These are phyloP conservation scores for Colletotrichum filicis DNA, from an alignment of 2,329 filamentous ascomycete species.

Conservation along the genomic window DNA sequence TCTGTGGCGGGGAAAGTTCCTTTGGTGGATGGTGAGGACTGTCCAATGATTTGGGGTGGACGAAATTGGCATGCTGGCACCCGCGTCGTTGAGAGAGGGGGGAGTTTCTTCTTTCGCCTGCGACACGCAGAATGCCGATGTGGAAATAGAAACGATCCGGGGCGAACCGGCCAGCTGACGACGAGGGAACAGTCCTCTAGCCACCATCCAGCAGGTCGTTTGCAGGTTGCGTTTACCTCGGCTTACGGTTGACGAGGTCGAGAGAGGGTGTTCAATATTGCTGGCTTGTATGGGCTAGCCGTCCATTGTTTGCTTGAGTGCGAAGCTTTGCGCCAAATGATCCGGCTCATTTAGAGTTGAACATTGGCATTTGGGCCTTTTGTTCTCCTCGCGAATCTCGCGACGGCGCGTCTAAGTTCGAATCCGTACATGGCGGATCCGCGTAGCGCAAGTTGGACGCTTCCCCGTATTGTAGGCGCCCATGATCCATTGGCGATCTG, in stretches of 20 bases:
- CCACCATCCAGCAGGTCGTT: neutral
- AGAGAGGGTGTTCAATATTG: neutral
- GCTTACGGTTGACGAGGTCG: neutral
- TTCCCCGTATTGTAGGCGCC: neutral
- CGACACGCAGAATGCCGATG: slow-evolving; percentile 12
- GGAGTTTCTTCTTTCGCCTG: neutral
- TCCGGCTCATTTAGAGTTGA: neutral
- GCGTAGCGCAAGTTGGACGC: neutral
- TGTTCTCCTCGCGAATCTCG: neutral
- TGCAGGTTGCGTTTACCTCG: neutral
- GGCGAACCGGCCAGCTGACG: neutral
- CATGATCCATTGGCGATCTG: neutral
- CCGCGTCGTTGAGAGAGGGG: slow-evolving; percentile 4
- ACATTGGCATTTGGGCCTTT: neutral
- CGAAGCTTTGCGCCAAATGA: slow-evolving; percentile 24
- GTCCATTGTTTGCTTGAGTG: neutral
- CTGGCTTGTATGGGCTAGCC: neutral
- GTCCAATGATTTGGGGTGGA: neutral
- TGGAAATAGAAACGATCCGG: neutral
- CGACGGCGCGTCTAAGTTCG: neutral
- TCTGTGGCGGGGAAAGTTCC: slow-evolving; percentile 2
- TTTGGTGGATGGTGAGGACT: too few relatives aligned
- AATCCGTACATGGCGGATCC: neutral
- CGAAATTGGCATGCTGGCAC: neutral
- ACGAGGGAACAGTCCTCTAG: neutral